Base-by-base conservation (phyloP, 768 basidiomycete species). In the Heimioporus sp. region DNA sequence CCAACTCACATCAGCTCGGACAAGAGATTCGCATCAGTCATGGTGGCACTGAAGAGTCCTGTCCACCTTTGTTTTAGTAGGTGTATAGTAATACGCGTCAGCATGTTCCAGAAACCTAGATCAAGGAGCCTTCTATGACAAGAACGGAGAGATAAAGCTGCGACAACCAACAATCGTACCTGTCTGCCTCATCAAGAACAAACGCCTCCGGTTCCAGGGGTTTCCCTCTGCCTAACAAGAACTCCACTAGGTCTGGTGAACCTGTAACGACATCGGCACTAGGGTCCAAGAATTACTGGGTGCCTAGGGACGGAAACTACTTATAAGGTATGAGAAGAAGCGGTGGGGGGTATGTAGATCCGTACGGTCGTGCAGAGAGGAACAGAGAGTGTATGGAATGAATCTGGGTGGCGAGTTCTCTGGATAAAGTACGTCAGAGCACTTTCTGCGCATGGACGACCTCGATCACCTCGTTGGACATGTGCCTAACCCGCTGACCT, bases 321-420 rank as follows among this genome's bases (percentile, higher is more conserved):
- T 87, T 77, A 15, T 77, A 93, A 16, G 92, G 92, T 12, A 97
- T 76, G 35, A 98, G 81, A 19, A 98, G 81, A 12, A 94, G 76
- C 0, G 94, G 83, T 3, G 81, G 78, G 17, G 91, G 82, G 56
- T 78, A 71, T 28, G 45, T n/a, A 15, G 65, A 48, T 28, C 58
- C 56, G n/a, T 66, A 67, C 10, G 59, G 84, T 59, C 92, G 91
- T 0, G 90, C 81, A 2, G 80, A 76, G 13, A 96, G 71, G 67
- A 98, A 96, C 4, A 80, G 70, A n/a, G 81, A 74, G 66, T 97
- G 90, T 28, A 98, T 79, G 5, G 89, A 81, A 68, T 98, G 90
- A 46, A 97, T 96, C 68, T 98, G 94, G 3, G 83, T 85, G 2
- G 94, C 92, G 2, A 98, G 76, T 63, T 98, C 95, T 68, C 95